Percentiles rank a stretch among this genome's conserved stretches.
phyloP scores from a whole-genome alignment of 2,329 filamentous ascomycete genomes.

The Cadophora sp. region DNA sequence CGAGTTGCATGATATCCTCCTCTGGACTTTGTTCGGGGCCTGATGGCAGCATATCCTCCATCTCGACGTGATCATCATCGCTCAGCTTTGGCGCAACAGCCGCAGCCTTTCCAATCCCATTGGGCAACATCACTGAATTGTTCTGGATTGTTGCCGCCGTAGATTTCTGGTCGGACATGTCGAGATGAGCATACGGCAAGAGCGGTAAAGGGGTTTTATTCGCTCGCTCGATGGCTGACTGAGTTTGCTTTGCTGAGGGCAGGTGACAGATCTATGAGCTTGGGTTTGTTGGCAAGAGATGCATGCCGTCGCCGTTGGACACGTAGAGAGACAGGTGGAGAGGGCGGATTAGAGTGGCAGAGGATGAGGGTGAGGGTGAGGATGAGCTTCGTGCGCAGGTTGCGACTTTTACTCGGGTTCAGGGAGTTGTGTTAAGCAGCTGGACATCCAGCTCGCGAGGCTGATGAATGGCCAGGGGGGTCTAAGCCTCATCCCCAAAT shows the following conservation, averaged over 20 bases:
- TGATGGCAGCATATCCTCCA: constrained; percentile 42
- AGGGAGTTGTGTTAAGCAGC: not conserved
- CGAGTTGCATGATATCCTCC: constrained; percentile 95
- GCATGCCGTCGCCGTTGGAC: not conserved
- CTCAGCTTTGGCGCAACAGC: constrained; percentile 63
- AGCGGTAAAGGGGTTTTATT: constrained; percentile 2
- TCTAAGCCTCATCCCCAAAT: constrained; percentile 12
- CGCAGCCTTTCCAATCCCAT: constrained; percentile 61
- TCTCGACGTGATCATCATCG: constrained; percentile 46
- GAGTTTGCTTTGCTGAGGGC: not conserved
- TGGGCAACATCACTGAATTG: constrained; percentile 50
- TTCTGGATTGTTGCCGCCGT: constrained; percentile 32
- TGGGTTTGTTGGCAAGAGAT: not conserved
- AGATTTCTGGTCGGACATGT: not conserved
- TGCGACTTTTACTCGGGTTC: too few species aligned
- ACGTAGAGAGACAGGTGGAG: not conserved
- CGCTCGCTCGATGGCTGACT: not conserved
- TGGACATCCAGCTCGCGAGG: not conserved
- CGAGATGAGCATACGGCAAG: constrained; percentile 4
- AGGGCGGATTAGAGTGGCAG: not conserved
- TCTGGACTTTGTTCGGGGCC: constrained; percentile 49
- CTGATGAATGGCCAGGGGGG: constrained; percentile 9
- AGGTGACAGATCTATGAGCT: not conserved
- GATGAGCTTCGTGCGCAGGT: not conserved
- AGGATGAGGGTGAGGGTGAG: not conserved